These are phyloP conservation scores for Sugiyamaella americana DNA, from an alignment of 805 yeast species.

Conservation along the genomic window DNA sequence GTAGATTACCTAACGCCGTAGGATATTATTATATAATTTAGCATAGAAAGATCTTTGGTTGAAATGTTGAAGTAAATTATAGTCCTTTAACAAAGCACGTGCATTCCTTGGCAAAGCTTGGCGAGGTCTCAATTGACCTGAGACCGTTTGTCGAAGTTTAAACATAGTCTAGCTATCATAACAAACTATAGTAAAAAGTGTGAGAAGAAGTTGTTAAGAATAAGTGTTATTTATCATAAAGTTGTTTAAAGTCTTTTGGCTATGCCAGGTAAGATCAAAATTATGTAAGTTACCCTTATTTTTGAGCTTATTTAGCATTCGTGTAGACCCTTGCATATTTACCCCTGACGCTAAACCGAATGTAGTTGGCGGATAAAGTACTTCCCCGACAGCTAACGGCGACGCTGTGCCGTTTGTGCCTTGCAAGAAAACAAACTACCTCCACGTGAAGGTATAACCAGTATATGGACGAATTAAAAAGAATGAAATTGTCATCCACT, in stretches of 20 bases:
- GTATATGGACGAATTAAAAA: too few species aligned
- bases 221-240: background rate
- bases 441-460: too few species aligned
- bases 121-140: background rate
- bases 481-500: too few species aligned
- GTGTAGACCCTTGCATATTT: too few species aligned
- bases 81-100: background rate
- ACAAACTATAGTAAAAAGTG: background rate
- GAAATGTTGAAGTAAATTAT: background rate
- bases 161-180: background rate
- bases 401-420: too few species aligned
- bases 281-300: too few species aligned
- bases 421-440: too few species aligned
- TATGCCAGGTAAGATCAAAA: too few species aligned
- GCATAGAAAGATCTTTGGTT: background rate
- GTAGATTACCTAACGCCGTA: background rate
- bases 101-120: background rate
- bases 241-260: background rate
- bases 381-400: too few species aligned
- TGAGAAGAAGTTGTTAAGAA: background rate
- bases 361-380: too few species aligned
- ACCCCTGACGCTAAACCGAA: too few species aligned
- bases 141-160: background rate
- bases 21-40: background rate
- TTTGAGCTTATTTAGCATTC: too few species aligned